phyloP scores from a whole-genome alignment of 2,329 filamentous ascomycete genomes.

The Aspergillus brasiliensis region DNA sequence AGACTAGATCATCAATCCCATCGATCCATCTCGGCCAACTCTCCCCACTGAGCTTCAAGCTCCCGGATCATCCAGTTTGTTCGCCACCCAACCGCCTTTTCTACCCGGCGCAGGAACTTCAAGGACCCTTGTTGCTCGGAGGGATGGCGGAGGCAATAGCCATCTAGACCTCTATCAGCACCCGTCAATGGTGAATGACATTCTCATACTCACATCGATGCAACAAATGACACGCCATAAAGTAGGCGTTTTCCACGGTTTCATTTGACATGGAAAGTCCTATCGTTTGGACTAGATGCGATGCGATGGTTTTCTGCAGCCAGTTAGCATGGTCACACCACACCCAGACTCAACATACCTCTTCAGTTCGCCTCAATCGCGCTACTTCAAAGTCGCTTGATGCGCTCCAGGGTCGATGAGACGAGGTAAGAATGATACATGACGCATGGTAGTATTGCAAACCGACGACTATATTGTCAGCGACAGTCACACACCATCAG shows the following conservation, averaged over 20 bases:
- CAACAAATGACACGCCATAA: slow-evolving; percentile 37
- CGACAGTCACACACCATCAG: not conserved
- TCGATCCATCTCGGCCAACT: slow-evolving; percentile 18
- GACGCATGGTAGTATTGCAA: slow-evolving; percentile 43
- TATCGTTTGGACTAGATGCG: slow-evolving; percentile 32
- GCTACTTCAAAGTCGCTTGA: slow-evolving; percentile 32
- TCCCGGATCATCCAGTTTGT: slow-evolving; percentile 34
- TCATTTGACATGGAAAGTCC: slow-evolving; percentile 38
- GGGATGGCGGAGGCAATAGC: slow-evolving; percentile 33
- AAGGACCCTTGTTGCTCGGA: slow-evolving; percentile 32
- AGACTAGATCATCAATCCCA: not conserved
- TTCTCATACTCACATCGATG: slow-evolving; percentile 31
- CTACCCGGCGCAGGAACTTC: slow-evolving; percentile 29
- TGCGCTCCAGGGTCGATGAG: slow-evolving; percentile 23
- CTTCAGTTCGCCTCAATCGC: slow-evolving; percentile 28
- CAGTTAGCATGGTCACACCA: not conserved
- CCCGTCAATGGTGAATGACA: too few relatives aligned
- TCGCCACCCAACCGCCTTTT: slow-evolving; percentile 34
- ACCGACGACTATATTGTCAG: slow-evolving; percentile 31
- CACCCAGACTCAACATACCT: slow-evolving; percentile 20
- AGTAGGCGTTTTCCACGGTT: slow-evolving; percentile 37
- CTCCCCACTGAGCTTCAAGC: slow-evolving; percentile 32
- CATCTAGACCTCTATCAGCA: slow-evolving; percentile 26
- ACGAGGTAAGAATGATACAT: slow-evolving; percentile 34
- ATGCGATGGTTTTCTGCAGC: slow-evolving; percentile 31